Conservation (phyloP, 2,329 filamentous ascomycete genomes). For the Harringtonia aguacate region DNA sequence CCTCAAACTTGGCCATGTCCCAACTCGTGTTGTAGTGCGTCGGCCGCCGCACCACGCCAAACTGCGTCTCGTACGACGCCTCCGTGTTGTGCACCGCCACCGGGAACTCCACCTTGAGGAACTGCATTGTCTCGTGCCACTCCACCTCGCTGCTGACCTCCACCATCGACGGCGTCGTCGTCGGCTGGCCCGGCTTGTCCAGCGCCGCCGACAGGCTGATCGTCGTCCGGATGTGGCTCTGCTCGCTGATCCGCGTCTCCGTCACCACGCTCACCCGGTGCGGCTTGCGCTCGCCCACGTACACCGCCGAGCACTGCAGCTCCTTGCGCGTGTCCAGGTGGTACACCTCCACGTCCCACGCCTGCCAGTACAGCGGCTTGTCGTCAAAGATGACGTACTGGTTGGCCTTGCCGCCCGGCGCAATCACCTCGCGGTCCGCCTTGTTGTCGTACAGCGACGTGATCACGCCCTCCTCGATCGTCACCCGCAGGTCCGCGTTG, state of each 20-base stretch:
- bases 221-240: constrained; percentile 77
- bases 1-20: constrained; percentile 76
- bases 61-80: constrained; percentile 92
- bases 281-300: constrained; percentile 58
- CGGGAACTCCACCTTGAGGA: constrained; percentile 97
- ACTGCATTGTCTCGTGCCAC: constrained; percentile 95
- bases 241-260: constrained; percentile 75
- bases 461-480: constrained; percentile 65
- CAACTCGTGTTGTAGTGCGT: constrained; percentile 95
- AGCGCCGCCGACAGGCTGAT: constrained; percentile 67
- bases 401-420: constrained; percentile 66
- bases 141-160: constrained; percentile 82
- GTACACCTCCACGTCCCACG: constrained; percentile 96
- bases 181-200: constrained; percentile 41
- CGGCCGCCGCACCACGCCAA: constrained; percentile 75
- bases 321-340: constrained; percentile 81
- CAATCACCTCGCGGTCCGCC: constrained; percentile 66
- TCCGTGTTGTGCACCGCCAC: constrained; percentile 85
- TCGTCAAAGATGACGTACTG: constrained; percentile 94
- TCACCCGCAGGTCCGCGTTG: constrained; percentile 66
- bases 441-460: constrained; percentile 72
- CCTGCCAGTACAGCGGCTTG: constrained; percentile 94
- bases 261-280: constrained; percentile 76
- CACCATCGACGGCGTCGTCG: constrained; percentile 62
- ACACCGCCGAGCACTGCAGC: constrained; percentile 56